These are phyloP conservation scores for Amylocarpus encephaloides DNA, from an alignment of 2,329 filamentous ascomycete species.

Conservation along the genomic window DNA sequence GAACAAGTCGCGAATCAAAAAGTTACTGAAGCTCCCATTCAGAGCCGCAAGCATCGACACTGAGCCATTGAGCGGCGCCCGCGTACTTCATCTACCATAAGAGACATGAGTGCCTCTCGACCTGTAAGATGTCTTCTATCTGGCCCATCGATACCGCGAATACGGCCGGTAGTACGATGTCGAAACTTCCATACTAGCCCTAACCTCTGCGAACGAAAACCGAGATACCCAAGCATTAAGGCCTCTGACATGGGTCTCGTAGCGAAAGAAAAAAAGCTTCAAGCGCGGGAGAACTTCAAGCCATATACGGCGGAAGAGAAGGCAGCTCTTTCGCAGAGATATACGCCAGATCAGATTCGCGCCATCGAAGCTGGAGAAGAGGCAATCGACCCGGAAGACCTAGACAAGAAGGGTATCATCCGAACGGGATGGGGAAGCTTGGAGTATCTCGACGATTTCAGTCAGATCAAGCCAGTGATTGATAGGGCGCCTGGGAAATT, in stretches of 20 bases:
- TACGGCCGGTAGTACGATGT: constrained; percentile 37
- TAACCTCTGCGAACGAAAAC: constrained; percentile 32
- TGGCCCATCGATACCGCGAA: constrained; percentile 37
- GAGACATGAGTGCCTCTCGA: constrained; percentile 42
- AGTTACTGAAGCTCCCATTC: not conserved
- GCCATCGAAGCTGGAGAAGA: constrained; percentile 77
- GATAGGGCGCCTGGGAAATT: constrained; percentile 52
- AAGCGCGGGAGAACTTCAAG: constrained; percentile 43
- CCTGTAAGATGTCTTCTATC: constrained; percentile 45
- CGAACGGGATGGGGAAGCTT: constrained; percentile 67
- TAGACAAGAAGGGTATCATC: constrained; percentile 65
- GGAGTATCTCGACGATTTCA: constrained; percentile 77
- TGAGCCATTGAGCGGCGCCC: constrained; percentile 22
- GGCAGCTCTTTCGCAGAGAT: constrained; percentile 55
- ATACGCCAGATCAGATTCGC: constrained; percentile 73
- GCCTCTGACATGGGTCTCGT: constrained; percentile 29
- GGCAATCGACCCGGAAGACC: constrained; percentile 66
- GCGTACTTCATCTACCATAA: constrained; percentile 13
- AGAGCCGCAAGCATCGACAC: constrained; percentile 8
- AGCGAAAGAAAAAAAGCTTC: not conserved
- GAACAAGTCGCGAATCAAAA: not conserved
- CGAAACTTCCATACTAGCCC: constrained; percentile 43
- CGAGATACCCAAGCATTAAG: constrained; percentile 36
- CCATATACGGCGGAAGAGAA: constrained; percentile 64
- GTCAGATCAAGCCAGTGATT: constrained; percentile 67